Evolutionary conservation across 1,139 yeast species (phyloP), one percentile per base, ranked within the genome.

Genomic region (Saccharomyces hybrid): DNA sequence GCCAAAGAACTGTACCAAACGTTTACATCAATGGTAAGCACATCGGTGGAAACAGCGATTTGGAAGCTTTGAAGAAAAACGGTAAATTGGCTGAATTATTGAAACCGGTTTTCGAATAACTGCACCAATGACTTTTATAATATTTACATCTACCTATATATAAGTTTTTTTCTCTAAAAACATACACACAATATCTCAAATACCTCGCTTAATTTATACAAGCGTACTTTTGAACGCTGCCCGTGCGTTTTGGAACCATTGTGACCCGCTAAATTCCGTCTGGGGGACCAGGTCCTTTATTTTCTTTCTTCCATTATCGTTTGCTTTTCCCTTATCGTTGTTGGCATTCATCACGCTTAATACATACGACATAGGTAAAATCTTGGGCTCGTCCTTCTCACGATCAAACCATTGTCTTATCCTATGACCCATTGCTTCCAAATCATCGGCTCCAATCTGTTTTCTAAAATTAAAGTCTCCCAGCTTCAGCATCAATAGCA

Each of bases 1-100:
- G 96, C 58, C 98, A 93, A 76, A 79, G 82, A 63, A 89, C 97
- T 46, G 98, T 93, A 56, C 99, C 99, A 59, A 91, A 87, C 72
- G 81, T 93, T 61, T 90, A 85, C 74, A 90, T 93, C 69, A 83
- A 79, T 52, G 96, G 96, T 56, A 79, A 88, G 73, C 96, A 89
- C 75, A 82, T 93, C 65, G 99, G 99, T 58, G 99, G 99, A 57
- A 88, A 89, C 79, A 84, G 91, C 51, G 96, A 87, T 63, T 76
- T 91, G 58, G 95, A 88, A 73, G 74, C 77, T 49, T 77, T 84
- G 70, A 76, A 76, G 59, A 64, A 67, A 34, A 58, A 64, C 49
- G 80, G 79, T 56, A 60, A 74, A 61, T 66, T 77, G 56, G 69
- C 75, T 52, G 61, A 57, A 14, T 57, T 76, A 53, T 63, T 76